These are phyloP conservation scores for Sphaerosporella brunnea DNA, from an alignment of 495 filamentous ascomycete species.

Conservation along the genomic window DNA sequence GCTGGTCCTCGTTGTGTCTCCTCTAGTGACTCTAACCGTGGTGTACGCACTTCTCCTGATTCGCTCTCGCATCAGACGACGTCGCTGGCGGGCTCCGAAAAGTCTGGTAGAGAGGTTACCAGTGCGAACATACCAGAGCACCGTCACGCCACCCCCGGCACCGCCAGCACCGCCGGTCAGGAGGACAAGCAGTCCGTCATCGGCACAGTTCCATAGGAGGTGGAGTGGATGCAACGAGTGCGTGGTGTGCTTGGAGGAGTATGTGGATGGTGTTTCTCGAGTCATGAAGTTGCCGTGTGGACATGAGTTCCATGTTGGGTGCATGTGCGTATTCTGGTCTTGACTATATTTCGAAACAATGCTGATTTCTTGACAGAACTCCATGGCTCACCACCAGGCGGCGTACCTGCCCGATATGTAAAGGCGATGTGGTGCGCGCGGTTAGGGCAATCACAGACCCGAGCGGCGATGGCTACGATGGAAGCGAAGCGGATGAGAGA, in stretches of 20 bases:
- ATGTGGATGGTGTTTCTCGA: slow-evolving; percentile 78
- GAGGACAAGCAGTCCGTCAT: not conserved
- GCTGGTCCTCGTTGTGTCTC: slow-evolving; percentile 78
- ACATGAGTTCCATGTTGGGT: slow-evolving; percentile 93
- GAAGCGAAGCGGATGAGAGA: slow-evolving; percentile 11
- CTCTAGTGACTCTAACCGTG: slow-evolving; percentile 74
- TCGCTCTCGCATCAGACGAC: slow-evolving; percentile 71
- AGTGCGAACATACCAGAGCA: slow-evolving; percentile 66
- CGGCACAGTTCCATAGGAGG: not conserved
- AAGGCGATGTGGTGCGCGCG: slow-evolving; percentile 67
- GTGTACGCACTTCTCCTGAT: slow-evolving; percentile 82
- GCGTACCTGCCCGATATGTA: slow-evolving; percentile 93
- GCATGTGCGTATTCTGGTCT: slow-evolving; percentile 86
- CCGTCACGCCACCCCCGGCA: slow-evolving; percentile 18
- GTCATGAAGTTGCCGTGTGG: slow-evolving; percentile 99
- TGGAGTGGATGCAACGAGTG: slow-evolving; percentile 43
- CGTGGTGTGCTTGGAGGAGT: slow-evolving; percentile 95
- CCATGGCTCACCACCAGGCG: slow-evolving; percentile 95
- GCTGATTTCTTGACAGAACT: slow-evolving; percentile 52
- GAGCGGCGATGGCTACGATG: not conserved
- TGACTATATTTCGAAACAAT: no score
- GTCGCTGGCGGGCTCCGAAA: slow-evolving; percentile 90
- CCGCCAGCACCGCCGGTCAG: not conserved
- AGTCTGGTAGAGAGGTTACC: slow-evolving; percentile 89
- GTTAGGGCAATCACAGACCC: slow-evolving; percentile 8